A percentile compares a stretch with the other conserved stretches of the same genome.
Evolutionary conservation across 1,284 basidiomycete genomes (phyloP).

Genomic region (Ganoderma sp.): DNA sequence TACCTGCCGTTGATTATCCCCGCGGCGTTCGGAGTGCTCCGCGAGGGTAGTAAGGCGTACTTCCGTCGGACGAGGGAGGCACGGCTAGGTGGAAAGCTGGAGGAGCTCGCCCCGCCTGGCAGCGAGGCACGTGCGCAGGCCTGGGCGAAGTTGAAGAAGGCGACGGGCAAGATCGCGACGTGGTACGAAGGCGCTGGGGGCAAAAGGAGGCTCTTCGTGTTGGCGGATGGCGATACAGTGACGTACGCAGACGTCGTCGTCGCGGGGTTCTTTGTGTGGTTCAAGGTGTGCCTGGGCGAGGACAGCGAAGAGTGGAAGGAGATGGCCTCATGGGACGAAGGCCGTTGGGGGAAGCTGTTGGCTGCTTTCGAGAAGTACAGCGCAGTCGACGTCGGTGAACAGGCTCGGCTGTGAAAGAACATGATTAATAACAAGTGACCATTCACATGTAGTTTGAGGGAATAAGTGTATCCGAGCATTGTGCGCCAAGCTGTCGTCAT

Average conservation of each 20-base stretch:
- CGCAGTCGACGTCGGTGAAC: not conserved
- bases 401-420: not conserved
- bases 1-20: constrained; percentile 29
- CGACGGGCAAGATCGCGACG: constrained; percentile 36
- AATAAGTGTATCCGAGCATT: not conserved
- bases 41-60: constrained; percentile 33
- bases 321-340: constrained; percentile 44
- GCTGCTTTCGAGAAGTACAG: constrained; percentile 18
- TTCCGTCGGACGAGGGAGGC: constrained; percentile 9
- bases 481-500: not conserved
- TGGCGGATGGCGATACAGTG: constrained; percentile 34
- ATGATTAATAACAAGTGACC: too few relatives aligned
- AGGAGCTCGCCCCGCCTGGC: constrained; percentile 41
- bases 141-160: constrained; percentile 42
- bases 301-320: constrained; percentile 47
- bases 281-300: constrained; percentile 41
- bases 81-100: constrained; percentile 34
- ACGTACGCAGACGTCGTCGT: constrained; percentile 46
- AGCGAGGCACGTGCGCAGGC: constrained; percentile 27
- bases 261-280: constrained; percentile 38
- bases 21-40: constrained; percentile 35
- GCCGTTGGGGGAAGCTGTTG: constrained; percentile 45
- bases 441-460: too few relatives aligned
- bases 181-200: constrained; percentile 38
- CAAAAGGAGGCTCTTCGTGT: constrained; percentile 34